Percentiles rank a stretch among this genome's conserved stretches.
Evolutionary conservation across 2,329 filamentous ascomycete species (phyloP).

Genomic region (Fusarium staphyleae): DNA sequence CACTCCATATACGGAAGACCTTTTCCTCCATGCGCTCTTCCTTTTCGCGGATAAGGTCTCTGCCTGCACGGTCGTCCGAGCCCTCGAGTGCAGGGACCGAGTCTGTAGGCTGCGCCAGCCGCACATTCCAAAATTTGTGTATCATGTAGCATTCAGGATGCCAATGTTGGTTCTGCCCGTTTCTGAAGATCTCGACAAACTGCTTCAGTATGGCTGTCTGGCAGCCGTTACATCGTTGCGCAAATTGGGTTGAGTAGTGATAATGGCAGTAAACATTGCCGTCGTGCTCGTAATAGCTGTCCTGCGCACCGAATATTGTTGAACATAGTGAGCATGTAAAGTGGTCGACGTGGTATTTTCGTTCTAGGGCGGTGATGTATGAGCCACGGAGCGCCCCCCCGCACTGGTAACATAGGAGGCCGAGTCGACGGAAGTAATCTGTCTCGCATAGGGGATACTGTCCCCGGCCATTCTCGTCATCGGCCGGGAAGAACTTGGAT

Average conservation of each 20-base stretch:
- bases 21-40: constrained; percentile 98
- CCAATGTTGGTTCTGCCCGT: constrained; percentile 98
- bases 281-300: constrained; percentile 99
- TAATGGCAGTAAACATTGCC: constrained; percentile 97
- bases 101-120: constrained; percentile 71
- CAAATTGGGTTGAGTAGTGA: constrained; percentile 97
- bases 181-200: constrained; percentile 98
- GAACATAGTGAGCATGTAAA: constrained; percentile 98
- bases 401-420: constrained; percentile 90
- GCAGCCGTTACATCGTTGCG: constrained; percentile 94
- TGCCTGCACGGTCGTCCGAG: constrained; percentile 64
- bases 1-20: constrained; percentile 98
- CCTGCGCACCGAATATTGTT: constrained; percentile 96
- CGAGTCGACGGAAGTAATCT: constrained; percentile 93
- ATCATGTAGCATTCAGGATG: constrained; percentile 99
- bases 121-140: constrained; percentile 99
- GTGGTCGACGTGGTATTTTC: constrained; percentile 99
- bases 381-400: constrained; percentile 92
- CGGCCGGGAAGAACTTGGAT: constrained; percentile 98
- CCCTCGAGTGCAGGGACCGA: constrained; percentile 52
- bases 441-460: constrained; percentile 98
- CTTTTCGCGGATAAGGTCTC: constrained; percentile 78
- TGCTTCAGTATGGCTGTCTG: constrained; percentile 98
- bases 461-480: constrained; percentile 82
- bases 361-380: constrained; percentile 96